These are phyloP conservation scores for Penicillium sp. DNA, from an alignment of 2,329 filamentous ascomycete species.

Conservation along the genomic window DNA sequence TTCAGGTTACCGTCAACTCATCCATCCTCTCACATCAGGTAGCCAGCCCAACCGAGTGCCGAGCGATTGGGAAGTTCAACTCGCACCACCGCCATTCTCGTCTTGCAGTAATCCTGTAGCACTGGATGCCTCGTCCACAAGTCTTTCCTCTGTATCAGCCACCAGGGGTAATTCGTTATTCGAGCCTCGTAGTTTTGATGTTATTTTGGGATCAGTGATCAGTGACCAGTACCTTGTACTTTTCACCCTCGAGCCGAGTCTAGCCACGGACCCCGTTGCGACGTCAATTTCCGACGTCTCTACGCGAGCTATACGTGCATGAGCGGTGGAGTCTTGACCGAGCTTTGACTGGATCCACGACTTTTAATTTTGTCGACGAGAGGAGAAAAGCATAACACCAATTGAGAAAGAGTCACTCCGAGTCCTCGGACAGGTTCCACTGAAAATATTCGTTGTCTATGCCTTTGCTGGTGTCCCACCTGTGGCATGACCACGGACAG, in stretches of 20 bases:
- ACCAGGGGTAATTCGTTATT: background rate
- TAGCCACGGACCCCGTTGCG: background rate
- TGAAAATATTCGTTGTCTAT: background rate
- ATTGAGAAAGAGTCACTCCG: background rate
- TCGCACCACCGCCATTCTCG: slow-evolving; percentile 3
- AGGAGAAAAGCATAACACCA: background rate
- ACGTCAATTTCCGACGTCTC: background rate
- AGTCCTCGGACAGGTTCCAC: background rate
- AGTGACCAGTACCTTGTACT: background rate
- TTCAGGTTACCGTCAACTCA: too few species aligned
- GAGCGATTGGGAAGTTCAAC: background rate
- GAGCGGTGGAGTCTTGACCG: background rate
- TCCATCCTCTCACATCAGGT: too few species aligned
- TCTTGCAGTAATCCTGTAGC: slow-evolving; percentile 9
- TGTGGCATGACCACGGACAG: background rate
- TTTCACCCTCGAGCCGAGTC: background rate
- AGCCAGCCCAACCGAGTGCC: too few species aligned
- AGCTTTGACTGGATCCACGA: background rate
- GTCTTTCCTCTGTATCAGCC: background rate
- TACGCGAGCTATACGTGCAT: background rate
- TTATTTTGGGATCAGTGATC: background rate
- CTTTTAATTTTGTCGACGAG: background rate
- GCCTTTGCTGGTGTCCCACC: background rate
- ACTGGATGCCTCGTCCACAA: slow-evolving; percentile 9
- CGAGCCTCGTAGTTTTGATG: background rate